Evolutionary conservation across 1,284 basidiomycete species (phyloP), one percentile per base, ranked within the genome.

Genomic region (Microbotryum scabiosae): DNA sequence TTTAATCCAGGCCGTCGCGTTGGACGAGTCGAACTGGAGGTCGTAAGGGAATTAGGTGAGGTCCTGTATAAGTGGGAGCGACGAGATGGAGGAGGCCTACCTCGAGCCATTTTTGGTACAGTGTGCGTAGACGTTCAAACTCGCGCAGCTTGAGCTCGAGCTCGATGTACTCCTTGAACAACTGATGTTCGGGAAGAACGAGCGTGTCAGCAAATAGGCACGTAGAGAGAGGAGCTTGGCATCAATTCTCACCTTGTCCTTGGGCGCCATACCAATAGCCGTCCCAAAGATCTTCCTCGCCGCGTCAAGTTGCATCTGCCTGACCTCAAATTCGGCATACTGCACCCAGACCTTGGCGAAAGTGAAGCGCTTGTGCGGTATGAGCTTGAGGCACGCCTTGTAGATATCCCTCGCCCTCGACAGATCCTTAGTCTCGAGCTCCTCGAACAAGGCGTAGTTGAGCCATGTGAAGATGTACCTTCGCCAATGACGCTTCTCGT

Each of bases 401-500:
- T 94, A 97, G 36, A 98, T 86, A 71, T 97, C 88, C 55, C 92
- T 82, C 20, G 89, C 81, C 7, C 94, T 85, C 36, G 81, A 80
- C 68, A 84, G 87, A 72, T 98, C 93, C 83, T 89, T 88, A 0
- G 86, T 87, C 66, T 97, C 94, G 51, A 92, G 85, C 77, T 98
- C 96, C 76, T 99, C 96, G 69, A 98, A 98, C 32, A 97, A 77
- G 0, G 96, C 93, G 76, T 98, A 99, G 74, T 92, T 85, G 46
- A 70, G 47, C 66, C 66, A 68, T 28, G 66, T 45, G 80, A 96
- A 97, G 66, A 99, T 93, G 75, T 98, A 99, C 66, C 96, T 78
- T 72, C 96, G 79, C 92, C 92, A 97, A 77, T 89, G 87, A 50
- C 92, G 79, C 76, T 92, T 93, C 73, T 92, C 88, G 20, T 79